Evolutionary conservation across 2,329 filamentous ascomycete genomes (phyloP).

Genomic region (Torrubiellomyces zombiae): DNA sequence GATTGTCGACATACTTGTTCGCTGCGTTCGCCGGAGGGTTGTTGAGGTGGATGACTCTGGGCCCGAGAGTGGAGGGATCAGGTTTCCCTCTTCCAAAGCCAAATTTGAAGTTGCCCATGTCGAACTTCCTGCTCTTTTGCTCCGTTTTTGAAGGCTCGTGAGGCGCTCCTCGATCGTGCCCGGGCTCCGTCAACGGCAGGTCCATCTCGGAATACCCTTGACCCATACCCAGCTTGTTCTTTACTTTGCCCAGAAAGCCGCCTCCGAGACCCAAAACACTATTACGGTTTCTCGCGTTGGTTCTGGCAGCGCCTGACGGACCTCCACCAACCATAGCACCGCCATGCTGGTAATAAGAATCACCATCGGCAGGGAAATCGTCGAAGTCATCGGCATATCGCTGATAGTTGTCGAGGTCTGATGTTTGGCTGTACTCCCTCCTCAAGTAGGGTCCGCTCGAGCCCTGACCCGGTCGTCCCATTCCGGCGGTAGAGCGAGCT

Average conservation of each 20-base stretch:
- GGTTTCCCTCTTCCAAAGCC: slow-evolving; percentile 71
- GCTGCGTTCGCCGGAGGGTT: slow-evolving; percentile 80
- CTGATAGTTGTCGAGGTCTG: slow-evolving; percentile 74
- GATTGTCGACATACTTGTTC: slow-evolving; percentile 90
- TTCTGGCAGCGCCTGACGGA: slow-evolving; percentile 16
- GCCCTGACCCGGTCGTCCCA: slow-evolving; percentile 6
- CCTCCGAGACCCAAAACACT: slow-evolving; percentile 79
- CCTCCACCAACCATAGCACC: slow-evolving; percentile 41
- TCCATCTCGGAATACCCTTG: slow-evolving; percentile 96
- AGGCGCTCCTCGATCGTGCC: slow-evolving; percentile 20
- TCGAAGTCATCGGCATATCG: slow-evolving; percentile 81
- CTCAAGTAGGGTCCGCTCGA: slow-evolving; percentile 26
- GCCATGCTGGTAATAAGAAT: slow-evolving; percentile 69
- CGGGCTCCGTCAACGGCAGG: slow-evolving; percentile 71
- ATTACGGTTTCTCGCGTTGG: slow-evolving; percentile 60
- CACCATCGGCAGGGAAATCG: slow-evolving; percentile 61
- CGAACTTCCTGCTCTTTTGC: slow-evolving; percentile 40
- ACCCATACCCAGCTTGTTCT: slow-evolving; percentile 79
- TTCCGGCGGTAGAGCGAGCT: slow-evolving; percentile 19
- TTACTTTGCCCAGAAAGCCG: slow-evolving; percentile 71
- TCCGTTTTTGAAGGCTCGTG: slow-evolving; percentile 24
- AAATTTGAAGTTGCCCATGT: slow-evolving; percentile 73
- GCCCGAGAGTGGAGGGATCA: slow-evolving; percentile 81
- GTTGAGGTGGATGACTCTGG: slow-evolving; percentile 87
- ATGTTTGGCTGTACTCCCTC: slow-evolving; percentile 54